Evolutionary conservation across 345 rosid species (phyloP).

Genomic region (Aegle marmelos): DNA sequence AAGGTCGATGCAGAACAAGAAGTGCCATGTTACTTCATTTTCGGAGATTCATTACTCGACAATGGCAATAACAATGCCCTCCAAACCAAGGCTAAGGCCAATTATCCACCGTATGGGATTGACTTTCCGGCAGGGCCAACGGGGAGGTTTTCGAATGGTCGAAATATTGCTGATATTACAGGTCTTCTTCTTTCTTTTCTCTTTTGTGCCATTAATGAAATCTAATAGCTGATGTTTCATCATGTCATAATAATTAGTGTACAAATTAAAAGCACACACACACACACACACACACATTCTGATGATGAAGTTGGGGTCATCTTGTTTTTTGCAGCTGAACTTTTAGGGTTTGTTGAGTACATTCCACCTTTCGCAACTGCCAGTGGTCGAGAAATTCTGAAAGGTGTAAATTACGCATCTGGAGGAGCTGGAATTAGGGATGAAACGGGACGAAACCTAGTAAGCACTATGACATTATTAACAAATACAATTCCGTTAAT

Average conservation of each 20-base stretch:
- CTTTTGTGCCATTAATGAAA: no score
- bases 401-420: slow-evolving; percentile 70
- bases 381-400: slow-evolving; percentile 21
- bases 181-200: no score
- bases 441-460: slow-evolving; percentile 45
- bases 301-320: no score
- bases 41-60: slow-evolving; percentile 63
- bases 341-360: slow-evolving; percentile 32
- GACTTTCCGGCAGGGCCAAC: slow-evolving; percentile 54
- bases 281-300: no score
- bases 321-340: slow-evolving; percentile 33
- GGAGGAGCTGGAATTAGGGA: slow-evolving; percentile 57
- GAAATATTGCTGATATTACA: slow-evolving; percentile 39
- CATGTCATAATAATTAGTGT: no score
- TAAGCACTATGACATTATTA: slow-evolving; percentile 2
- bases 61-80: slow-evolving; percentile 61
- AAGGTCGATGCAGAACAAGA: slow-evolving; percentile 18
- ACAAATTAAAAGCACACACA: no score
- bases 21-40: slow-evolving; percentile 56
- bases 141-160: slow-evolving; percentile 64
- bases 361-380: slow-evolving; percentile 41
- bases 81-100: slow-evolving; percentile 39
- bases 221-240: no score
- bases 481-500: no score
- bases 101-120: slow-evolving; percentile 61